Percentiles rank a stretch among this genome's conserved stretches.
Evolutionary conservation across 2,329 filamentous ascomycete genomes (phyloP).

Genomic region (Waltergamsia citrina): DNA sequence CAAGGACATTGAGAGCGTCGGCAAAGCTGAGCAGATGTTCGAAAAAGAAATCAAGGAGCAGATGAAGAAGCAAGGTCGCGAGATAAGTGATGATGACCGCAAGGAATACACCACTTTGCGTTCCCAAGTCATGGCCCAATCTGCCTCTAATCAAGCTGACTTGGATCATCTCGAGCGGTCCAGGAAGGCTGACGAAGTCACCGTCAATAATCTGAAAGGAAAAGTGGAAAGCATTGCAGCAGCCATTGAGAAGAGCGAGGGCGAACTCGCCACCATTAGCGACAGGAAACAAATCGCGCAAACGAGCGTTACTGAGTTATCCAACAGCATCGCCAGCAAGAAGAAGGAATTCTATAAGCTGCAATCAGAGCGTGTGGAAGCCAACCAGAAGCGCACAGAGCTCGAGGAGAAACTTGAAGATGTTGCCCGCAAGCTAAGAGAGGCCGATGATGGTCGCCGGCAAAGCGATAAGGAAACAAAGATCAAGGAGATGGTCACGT

Average conservation of each 20-base stretch:
- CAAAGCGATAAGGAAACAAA: constrained; percentile 75
- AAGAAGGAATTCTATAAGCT: constrained; percentile 85
- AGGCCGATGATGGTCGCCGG: constrained; percentile 76
- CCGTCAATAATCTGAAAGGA: constrained; percentile 78
- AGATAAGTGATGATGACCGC: constrained; percentile 76
- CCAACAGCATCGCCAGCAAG: constrained; percentile 72
- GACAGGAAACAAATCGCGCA: constrained; percentile 59
- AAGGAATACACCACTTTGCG: constrained; percentile 83
- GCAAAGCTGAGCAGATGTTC: constrained; percentile 82
- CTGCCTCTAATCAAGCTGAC: constrained; percentile 71
- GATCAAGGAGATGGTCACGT: constrained; percentile 74
- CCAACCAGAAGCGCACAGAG: constrained; percentile 75
- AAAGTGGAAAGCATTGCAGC: constrained; percentile 75
- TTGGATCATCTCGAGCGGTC: constrained; percentile 83
- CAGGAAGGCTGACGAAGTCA: constrained; percentile 84
- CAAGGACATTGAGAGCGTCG: constrained; percentile 73
- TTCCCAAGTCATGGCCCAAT: constrained; percentile 74
- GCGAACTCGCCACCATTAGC: constrained; percentile 58
- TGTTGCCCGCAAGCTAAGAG: constrained; percentile 68
- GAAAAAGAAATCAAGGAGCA: constrained; percentile 80
- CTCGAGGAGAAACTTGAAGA: constrained; percentile 87
- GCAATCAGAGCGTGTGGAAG: constrained; percentile 72
- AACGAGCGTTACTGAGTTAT: constrained; percentile 54
- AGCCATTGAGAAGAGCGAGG: constrained; percentile 62
- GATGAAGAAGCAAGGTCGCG: constrained; percentile 77